Percentiles rank a stretch among this genome's conserved stretches.
These are phyloP conservation scores for Fraxinus anomala DNA, from an alignment of 257 asterid genomes.

Conservation along the genomic window DNA sequence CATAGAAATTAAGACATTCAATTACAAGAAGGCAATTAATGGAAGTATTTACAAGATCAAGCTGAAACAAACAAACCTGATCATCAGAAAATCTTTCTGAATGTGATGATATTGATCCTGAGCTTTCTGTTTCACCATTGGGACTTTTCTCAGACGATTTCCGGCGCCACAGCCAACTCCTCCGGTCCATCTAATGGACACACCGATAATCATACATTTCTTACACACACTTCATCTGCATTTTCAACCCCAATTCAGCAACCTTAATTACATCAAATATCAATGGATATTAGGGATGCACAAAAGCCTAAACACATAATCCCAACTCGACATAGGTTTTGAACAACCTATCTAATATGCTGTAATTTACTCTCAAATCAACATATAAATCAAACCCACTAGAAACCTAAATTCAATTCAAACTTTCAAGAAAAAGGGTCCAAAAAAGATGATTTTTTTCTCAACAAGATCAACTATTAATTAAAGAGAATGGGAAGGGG, in stretches of 20 bases:
- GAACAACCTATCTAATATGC: neutral
- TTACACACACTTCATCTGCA: conserved; percentile 12
- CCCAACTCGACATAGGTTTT: conserved; percentile 12
- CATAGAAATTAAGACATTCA: neutral
- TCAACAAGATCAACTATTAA: neutral
- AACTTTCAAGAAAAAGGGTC: neutral
- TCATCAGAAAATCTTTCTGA: conserved; percentile 90
- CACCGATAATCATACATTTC: conserved; percentile 11
- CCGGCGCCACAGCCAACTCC: conserved; percentile 95
- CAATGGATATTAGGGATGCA: conserved; percentile 1
- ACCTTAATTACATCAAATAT: conserved; percentile 24
- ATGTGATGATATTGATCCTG: conserved; percentile 78
- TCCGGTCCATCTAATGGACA: conserved; percentile 61
- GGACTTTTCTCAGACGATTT: conserved; percentile 81
- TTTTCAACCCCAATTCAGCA: conserved; percentile 22
- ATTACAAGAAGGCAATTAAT: neutral
- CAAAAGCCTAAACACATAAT: conserved; percentile 13
- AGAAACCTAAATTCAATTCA: neutral
- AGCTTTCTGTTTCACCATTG: conserved; percentile 84
- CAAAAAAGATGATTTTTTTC: neutral
- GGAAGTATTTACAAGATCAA: neutral
- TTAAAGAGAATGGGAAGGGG: conserved; percentile 5
- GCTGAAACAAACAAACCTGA: conserved; percentile 57
- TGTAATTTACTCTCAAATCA: conserved; percentile 5
- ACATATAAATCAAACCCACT: neutral